Conservation (phyloP, 2,329 filamentous ascomycete species). For the Cladosporium velox region DNA sequence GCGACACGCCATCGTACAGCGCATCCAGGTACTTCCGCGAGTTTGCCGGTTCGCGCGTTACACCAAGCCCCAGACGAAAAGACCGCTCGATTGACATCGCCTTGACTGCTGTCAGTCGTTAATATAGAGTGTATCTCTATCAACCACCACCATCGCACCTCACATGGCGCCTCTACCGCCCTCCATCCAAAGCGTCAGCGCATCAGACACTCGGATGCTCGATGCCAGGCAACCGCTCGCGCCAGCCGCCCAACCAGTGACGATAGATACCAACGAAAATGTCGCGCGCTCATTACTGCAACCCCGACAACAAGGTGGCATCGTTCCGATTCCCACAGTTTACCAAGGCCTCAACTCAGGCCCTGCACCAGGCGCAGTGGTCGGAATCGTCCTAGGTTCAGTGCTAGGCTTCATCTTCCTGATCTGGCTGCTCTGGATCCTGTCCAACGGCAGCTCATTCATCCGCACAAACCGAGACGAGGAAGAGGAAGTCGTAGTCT, state of each 20-base stretch:
- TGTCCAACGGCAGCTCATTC: conserved; percentile 37
- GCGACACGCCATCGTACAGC: background rate
- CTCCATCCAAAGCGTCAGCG: conserved; percentile 12
- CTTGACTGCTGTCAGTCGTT: background rate
- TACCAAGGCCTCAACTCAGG: conserved; percentile 58
- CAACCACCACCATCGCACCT: background rate
- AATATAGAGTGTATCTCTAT: background rate
- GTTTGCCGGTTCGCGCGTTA: background rate
- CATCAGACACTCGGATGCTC: conserved; percentile 31
- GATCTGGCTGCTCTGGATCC: conserved; percentile 52
- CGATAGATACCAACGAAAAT: conserved; percentile 5
- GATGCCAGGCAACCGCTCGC: conserved; percentile 31
- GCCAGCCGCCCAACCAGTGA: conserved; percentile 21
- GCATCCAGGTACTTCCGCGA: conserved; percentile 10
- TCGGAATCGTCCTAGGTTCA: conserved; percentile 60
- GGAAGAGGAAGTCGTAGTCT: conserved; percentile 37
- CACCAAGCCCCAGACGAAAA: background rate
- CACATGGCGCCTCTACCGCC: conserved; percentile 15
- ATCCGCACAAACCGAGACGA: conserved; percentile 32
- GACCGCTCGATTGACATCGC: background rate
- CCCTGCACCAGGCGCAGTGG: conserved; percentile 59
- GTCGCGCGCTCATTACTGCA: conserved; percentile 13
- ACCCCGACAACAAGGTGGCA: conserved; percentile 27
- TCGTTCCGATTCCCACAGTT: conserved; percentile 59
- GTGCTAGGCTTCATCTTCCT: conserved; percentile 56